phyloP scores from a whole-genome alignment of 306 rosid genomes.

The Bauhinia variegata region DNA sequence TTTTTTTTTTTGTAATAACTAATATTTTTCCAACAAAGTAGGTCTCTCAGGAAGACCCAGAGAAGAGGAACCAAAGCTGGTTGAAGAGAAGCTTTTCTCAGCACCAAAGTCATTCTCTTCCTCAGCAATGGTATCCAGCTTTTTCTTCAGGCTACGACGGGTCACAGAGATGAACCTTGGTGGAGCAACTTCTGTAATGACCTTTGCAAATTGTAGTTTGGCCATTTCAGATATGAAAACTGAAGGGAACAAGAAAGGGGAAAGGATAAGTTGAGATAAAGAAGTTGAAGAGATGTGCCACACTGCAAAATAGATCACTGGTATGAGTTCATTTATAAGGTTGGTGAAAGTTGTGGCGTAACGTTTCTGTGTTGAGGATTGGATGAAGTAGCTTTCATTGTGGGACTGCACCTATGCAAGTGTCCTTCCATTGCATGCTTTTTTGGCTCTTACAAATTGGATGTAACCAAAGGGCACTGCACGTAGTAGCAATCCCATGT shows the following conservation, averaged over 20 bases:
- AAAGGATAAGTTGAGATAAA: neutral
- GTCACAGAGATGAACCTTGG: slow-evolving; percentile 40
- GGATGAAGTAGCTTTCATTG: neutral
- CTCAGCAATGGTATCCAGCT: slow-evolving; percentile 52
- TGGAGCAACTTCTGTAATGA: slow-evolving; percentile 59
- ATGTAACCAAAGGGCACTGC: too few relatives aligned
- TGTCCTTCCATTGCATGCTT: neutral
- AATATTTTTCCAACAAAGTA: slow-evolving; percentile 25
- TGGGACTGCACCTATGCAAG: neutral
- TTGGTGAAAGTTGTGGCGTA: slow-evolving; percentile 24
- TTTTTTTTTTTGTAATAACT: neutral
- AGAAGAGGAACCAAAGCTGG: slow-evolving; percentile 24
- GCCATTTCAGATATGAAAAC: slow-evolving; percentile 20
- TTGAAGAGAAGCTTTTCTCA: slow-evolving; percentile 35
- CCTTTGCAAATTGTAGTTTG: slow-evolving; percentile 31
- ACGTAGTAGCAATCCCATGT: neutral
- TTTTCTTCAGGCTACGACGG: slow-evolving; percentile 35
- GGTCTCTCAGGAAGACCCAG: slow-evolving; percentile 10
- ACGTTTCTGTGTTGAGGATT: neutral
- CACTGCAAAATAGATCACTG: neutral
- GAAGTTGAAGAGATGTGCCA: neutral
- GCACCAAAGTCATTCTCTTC: slow-evolving; percentile 45
- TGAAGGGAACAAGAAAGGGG: too few relatives aligned
- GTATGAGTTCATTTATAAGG: slow-evolving; percentile 10
- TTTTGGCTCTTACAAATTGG: neutral